These are phyloP conservation scores for Capsicum pubescens DNA, from an alignment of 257 asterid genomes.

Conservation along the genomic window DNA sequence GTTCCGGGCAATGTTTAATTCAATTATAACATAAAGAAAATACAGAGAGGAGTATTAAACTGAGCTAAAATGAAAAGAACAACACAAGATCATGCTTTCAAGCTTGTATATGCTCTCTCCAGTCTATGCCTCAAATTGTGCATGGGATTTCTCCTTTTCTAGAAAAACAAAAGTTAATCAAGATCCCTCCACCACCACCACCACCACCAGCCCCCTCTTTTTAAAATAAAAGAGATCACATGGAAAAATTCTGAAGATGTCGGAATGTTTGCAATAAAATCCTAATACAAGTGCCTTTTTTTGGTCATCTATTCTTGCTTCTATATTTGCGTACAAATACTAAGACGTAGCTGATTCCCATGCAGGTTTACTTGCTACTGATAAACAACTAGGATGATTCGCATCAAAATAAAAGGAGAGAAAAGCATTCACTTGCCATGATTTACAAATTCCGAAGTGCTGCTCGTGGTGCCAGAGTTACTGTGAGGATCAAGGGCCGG, in stretches of 20 bases:
- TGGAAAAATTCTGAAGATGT: background rate
- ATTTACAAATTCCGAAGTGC: conserved; percentile 73
- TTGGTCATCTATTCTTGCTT: background rate
- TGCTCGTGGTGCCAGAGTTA: conserved; percentile 63
- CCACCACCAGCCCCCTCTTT: background rate
- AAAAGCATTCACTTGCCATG: conserved; percentile 61
- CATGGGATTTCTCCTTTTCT: conserved; percentile 35
- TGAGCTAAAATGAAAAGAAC: background rate
- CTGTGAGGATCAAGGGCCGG: conserved; percentile 64
- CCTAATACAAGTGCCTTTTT: background rate
- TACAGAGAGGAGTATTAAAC: background rate
- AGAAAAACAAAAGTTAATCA: background rate
- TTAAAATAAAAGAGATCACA: background rate
- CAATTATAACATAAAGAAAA: background rate
- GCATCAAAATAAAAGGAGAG: background rate
- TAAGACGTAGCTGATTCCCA: background rate
- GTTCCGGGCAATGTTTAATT: conserved; percentile 29
- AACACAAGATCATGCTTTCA: conserved; percentile 23
- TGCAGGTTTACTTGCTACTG: background rate
- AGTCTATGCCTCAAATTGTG: conserved; percentile 34
- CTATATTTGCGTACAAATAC: background rate
- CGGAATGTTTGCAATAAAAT: background rate
- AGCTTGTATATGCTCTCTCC: conserved; percentile 7
- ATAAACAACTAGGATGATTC: background rate
- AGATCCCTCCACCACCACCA: background rate